A percentile compares a stretch with the other conserved stretches of the same genome.
These are phyloP conservation scores for Pneumocystis carinii DNA, from an alignment of 1,139 yeast genomes.

Conservation along the genomic window DNA sequence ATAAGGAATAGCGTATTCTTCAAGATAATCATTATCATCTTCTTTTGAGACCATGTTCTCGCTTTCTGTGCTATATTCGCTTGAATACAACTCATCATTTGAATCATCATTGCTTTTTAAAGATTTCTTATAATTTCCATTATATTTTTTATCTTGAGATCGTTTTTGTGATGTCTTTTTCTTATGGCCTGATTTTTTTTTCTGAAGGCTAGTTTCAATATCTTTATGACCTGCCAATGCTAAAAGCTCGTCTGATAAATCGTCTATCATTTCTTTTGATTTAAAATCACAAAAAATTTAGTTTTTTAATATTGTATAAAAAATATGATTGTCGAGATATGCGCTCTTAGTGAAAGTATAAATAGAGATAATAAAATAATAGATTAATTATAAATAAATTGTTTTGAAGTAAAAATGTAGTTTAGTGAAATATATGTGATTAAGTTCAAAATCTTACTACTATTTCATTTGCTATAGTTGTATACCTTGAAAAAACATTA, in stretches of 20 bases:
- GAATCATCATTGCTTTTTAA: constrained; percentile 20
- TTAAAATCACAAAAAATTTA: neutral
- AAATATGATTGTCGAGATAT: neutral
- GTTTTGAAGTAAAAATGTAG: neutral
- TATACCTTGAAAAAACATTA: neutral
- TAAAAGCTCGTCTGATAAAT: constrained; percentile 5
- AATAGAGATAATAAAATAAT: neutral
- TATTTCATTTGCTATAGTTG: neutral
- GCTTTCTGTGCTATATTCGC: constrained; percentile 14
- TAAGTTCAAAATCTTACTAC: neutral
- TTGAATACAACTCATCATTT: constrained; percentile 16
- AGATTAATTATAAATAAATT: neutral
- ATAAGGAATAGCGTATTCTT: constrained; percentile 49
- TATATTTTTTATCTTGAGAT: constrained; percentile 19
- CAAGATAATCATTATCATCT: constrained; percentile 32
- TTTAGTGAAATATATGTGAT: neutral
- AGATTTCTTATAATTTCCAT: constrained; percentile 19
- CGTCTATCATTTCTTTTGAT: constrained; percentile 1
- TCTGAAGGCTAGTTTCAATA: constrained; percentile 24
- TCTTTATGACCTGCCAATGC: neutral
- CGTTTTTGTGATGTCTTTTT: constrained; percentile 18
- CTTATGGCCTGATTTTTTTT: constrained; percentile 22
- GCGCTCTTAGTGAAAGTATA: neutral
- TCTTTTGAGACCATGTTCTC: constrained; percentile 24
- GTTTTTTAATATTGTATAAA: neutral